Evolutionary conservation across 225 moss, liverwort and hornwort species (phyloP), one percentile per base, ranked within the genome.

Genomic region (Polytrichum formosum): DNA sequence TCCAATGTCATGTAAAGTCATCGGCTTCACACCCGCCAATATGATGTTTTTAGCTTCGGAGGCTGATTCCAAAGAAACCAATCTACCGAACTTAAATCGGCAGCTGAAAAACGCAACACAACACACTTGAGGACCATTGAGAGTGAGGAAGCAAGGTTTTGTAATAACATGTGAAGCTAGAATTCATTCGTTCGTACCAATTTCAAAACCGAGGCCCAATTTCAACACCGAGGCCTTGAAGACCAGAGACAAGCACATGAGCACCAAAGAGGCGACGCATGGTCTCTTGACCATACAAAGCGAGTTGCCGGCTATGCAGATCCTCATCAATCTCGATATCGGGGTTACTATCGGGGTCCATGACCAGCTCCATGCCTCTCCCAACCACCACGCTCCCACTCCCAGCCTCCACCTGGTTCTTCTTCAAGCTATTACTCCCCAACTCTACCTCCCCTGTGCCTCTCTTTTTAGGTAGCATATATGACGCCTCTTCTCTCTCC

Each of bases 391-490:
- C 87, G 56, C 87, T 81, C 70, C 81, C 87, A 61, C 87, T 83
- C 30, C 80, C 67, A n/a, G 63, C 59, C 59, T 81, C 85, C 74
- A 72, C 65, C 55, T 83, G 74, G 63, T 66, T 81, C 81, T 87
- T 91, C 82, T 88, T 90, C 89, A 83, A 26, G 7, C 74, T 79
- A 74, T 81, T 80, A 30, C 75, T 82, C 55, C 77, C 93, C 82
- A 87, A 85, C 88, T 91, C 95, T 85, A 87, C 90, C 91, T 90
- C 87, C 91, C 80, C 86, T 75, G 82, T 84, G 88, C 79, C 95
- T 96, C 95, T 96, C 95, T 92, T 96, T 93, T 88, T 93, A 85
- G 95, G 88, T 87, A 91, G 95, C 95, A 96, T 96, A 91, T 93
- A 96, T 90, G 84, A 87, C 79, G 72, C 66, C 69, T 66, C 21